Base-by-base conservation (phyloP, 2,329 filamentous ascomycete genomes). In the Colletotrichum sp. region DNA sequence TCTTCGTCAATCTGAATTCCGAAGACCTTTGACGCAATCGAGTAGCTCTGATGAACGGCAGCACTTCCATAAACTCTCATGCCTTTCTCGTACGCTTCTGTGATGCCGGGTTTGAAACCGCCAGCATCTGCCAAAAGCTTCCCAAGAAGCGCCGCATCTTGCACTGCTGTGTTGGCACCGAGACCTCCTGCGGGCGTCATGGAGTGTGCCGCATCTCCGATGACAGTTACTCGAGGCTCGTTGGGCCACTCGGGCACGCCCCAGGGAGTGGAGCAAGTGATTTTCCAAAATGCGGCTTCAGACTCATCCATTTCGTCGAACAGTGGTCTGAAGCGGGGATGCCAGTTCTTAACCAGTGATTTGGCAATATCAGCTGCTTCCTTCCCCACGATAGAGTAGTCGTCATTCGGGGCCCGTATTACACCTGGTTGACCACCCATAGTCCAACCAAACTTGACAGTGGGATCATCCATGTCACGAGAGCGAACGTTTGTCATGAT, bases 401-500 rank as follows among this genome's bases (percentile, higher is more conserved):
- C 87, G 77, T 93, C 87, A 78, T 92, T 92, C 0, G 92, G 91
- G 0, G 90, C 84, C 1, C 83, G 81, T 75, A 94, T 90, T 1
- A 90, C 87, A 4, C 91, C 91, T 0, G 92, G 91, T 21, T 88
- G 83, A 7, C 87, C 91, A 6, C 84, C 86, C 88, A 94, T 88
- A 0, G 92, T 93, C 92, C 92, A 94, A 3, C 92, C 92, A 75
- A 93, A 92, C 26, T 89, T 72, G 3, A 92, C 71, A 55, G 87
- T 81, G 0, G 90, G 89, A 76, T 93, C 87, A 78, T 93, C 85
- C 89, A 90, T 90, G 59, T 93, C 91, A 7, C 85, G 86, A 0
- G 91, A 81, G 3, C 92, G 88, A 1, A 94, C 90, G 68, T 94
- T 94, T 3, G 92, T 94, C 64, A 94, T 93, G 74, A 90, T 79